Percentiles rank a stretch among this genome's conserved stretches.
These are phyloP conservation scores for Lactifluus pinguis DNA, from an alignment of 768 basidiomycete genomes.

Conservation along the genomic window DNA sequence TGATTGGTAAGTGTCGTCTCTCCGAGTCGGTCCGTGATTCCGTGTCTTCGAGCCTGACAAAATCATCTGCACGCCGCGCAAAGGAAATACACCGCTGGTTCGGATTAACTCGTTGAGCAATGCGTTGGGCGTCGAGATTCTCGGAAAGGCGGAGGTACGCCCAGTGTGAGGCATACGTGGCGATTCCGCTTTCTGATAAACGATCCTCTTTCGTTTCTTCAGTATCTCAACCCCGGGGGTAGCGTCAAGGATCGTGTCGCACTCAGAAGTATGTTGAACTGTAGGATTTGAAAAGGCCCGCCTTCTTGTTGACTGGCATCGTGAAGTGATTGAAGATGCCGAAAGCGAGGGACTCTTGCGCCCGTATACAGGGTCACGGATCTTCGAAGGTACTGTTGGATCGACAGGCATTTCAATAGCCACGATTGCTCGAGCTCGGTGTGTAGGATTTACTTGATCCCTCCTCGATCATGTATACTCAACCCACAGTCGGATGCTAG, in stretches of 20 bases:
- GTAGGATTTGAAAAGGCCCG: neutral
- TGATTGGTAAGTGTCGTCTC: conserved; percentile 55
- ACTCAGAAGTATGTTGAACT: conserved; percentile 53
- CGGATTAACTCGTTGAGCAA: conserved; percentile 88
- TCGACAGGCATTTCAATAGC: conserved; percentile 96
- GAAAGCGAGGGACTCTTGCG: conserved; percentile 73
- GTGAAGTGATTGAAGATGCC: conserved; percentile 86
- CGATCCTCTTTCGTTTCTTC: neutral
- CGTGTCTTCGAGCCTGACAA: neutral
- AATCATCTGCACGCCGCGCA: neutral
- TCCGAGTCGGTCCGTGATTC: neutral
- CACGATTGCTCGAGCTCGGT: conserved; percentile 85
- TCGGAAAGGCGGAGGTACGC: conserved; percentile 88
- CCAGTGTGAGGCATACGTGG: neutral
- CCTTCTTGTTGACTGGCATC: neutral
- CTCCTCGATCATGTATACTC: neutral
- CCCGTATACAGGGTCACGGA: conserved; percentile 81
- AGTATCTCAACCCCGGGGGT: conserved; percentile 96
- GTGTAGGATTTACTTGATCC: conserved; percentile 16
- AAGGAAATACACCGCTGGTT: conserved; percentile 91
- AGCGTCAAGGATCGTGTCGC: conserved; percentile 99
- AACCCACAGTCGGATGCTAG: conserved; percentile 30
- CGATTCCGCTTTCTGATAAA: neutral
- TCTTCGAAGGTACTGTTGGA: conserved; percentile 96
- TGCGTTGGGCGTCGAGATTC: conserved; percentile 84